Evolutionary conservation across 1,284 basidiomycete genomes (phyloP).

Genomic region (Flammula alnicola): DNA sequence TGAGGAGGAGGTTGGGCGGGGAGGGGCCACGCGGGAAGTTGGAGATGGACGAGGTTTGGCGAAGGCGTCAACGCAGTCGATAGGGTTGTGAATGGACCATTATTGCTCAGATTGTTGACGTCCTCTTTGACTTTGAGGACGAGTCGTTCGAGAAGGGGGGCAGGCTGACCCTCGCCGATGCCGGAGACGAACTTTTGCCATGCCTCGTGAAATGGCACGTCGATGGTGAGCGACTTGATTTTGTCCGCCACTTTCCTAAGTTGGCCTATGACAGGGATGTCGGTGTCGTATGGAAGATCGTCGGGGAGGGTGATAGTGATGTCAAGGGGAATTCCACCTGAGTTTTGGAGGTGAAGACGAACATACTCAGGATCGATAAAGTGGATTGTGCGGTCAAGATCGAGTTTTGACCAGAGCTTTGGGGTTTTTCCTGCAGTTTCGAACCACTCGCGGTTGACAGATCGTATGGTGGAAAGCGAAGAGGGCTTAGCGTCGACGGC

Average conservation of each 20-base stretch:
- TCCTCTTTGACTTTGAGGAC: not conserved
- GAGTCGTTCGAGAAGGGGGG: no score
- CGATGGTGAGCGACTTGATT: slow-evolving; percentile 4
- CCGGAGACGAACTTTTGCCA: slow-evolving; percentile 7
- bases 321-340: not conserved
- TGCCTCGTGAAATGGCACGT: slow-evolving; percentile 1
- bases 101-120: not conserved
- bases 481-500: no score
- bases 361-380: not conserved
- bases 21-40: slow-evolving; percentile 10
- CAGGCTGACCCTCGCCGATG: no score
- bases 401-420: no score
- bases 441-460: no score
- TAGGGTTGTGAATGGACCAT: slow-evolving; percentile 2
- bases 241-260: not conserved
- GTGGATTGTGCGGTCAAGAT: no score
- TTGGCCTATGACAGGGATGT: not conserved
- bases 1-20: no score
- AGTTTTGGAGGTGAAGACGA: not conserved
- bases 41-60: not conserved
- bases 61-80: slow-evolving; percentile 7
- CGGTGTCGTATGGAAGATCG: not conserved
- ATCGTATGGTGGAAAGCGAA: no score
- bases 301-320: not conserved
- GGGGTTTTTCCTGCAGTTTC: no score